Conservation (phyloP, 805 yeast genomes). For the Metschnikowia colocasiae region DNA sequence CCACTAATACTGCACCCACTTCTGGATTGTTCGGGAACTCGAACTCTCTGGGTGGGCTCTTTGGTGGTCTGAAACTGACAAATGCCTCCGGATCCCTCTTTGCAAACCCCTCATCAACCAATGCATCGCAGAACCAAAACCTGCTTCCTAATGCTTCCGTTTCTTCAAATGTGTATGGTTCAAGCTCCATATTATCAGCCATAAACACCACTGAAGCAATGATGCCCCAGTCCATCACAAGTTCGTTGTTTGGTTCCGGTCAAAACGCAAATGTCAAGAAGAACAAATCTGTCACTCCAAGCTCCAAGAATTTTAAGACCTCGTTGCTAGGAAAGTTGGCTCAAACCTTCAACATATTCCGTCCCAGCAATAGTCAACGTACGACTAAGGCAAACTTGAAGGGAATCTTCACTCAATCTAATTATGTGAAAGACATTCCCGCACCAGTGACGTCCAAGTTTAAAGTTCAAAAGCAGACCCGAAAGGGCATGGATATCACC, state of each 20-base stretch:
- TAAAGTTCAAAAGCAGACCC: background rate
- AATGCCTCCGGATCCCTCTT: constrained; percentile 3
- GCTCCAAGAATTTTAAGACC: constrained; percentile 18
- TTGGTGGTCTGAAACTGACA: background rate
- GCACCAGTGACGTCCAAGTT: background rate
- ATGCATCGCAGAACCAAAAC: background rate
- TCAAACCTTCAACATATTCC: constrained; percentile 31
- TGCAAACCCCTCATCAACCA: background rate
- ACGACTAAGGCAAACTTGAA: constrained; percentile 13
- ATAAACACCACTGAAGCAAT: constrained; percentile 18
- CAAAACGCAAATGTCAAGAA: constrained; percentile 8
- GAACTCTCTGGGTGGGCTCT: constrained; percentile 9
- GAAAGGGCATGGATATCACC: background rate
- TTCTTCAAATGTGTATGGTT: constrained; percentile 29
- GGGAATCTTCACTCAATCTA: constrained; percentile 32
- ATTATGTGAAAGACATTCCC: constrained; percentile 17
- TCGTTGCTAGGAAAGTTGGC: constrained; percentile 32
- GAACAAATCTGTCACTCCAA: constrained; percentile 20
- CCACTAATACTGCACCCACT: constrained; percentile 7
- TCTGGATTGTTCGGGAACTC: constrained; percentile 24
- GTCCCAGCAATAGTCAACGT: constrained; percentile 17
- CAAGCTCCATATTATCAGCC: constrained; percentile 22
- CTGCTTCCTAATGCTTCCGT: background rate
- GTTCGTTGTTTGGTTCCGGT: constrained; percentile 19
- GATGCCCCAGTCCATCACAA: constrained; percentile 37